Evolutionary conservation across 1,139 yeast genomes (phyloP).

Genomic region (Blastobotrys aristatus): DNA sequence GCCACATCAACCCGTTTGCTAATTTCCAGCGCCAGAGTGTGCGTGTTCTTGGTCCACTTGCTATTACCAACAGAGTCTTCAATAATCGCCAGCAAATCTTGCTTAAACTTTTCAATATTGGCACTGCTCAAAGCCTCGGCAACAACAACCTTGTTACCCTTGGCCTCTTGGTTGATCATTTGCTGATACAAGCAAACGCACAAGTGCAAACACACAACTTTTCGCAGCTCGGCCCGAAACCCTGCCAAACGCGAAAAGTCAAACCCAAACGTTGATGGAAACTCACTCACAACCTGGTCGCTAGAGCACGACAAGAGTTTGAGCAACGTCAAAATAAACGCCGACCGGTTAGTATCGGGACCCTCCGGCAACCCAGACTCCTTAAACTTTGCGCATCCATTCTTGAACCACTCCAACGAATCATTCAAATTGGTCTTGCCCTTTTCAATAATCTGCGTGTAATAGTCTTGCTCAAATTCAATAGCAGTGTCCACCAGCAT

Average conservation of each 20-base stretch:
- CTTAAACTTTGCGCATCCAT: conserved; percentile 5
- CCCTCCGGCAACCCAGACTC: conserved; percentile 5
- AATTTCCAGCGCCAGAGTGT: conserved; percentile 66
- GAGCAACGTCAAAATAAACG: conserved; percentile 48
- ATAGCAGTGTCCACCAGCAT: conserved; percentile 82
- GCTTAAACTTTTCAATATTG: conserved; percentile 38
- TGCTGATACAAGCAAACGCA: conserved; percentile 72
- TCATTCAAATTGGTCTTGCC: conserved; percentile 63
- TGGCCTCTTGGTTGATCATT: conserved; percentile 45
- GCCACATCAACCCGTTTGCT: conserved; percentile 40
- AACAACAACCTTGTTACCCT: conserved; percentile 13
- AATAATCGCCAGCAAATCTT: conserved; percentile 70
- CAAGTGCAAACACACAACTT: conserved; percentile 72
- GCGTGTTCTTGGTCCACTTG: conserved; percentile 84
- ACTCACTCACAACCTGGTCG: conserved; percentile 61
- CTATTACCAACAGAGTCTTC: conserved; percentile 82
- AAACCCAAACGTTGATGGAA: conserved; percentile 81
- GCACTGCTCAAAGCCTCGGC: conserved; percentile 19
- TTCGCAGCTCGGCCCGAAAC: conserved; percentile 79
- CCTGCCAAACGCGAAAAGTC: conserved; percentile 77
- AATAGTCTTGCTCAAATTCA: conserved; percentile 88
- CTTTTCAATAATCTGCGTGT: conserved; percentile 61
- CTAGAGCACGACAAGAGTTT: conserved; percentile 69
- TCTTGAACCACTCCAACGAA: conserved; percentile 67
- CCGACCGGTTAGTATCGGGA: conserved; percentile 21